phyloP scores from a whole-genome alignment of 148 eudicot species.

The Silene conica region DNA sequence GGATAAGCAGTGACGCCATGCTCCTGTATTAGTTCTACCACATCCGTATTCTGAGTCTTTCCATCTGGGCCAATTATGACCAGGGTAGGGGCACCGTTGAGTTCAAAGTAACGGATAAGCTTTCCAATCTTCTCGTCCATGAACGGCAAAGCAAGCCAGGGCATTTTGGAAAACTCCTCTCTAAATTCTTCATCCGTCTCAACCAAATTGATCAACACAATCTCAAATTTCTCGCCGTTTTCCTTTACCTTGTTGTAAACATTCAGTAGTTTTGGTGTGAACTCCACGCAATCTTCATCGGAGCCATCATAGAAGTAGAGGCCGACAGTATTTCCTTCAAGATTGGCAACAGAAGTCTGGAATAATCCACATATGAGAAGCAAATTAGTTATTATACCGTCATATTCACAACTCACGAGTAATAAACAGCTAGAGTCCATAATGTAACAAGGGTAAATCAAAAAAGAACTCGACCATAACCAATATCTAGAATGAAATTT shows the following conservation, averaged over 20 bases:
- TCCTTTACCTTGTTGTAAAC: conserved; percentile 31
- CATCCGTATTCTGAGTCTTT: conserved; percentile 38
- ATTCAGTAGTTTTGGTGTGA: conserved; percentile 31
- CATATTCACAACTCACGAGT: no score
- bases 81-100: conserved; percentile 30
- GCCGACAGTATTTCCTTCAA: conserved; percentile 46
- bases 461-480: background rate
- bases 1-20: conserved; percentile 44
- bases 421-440: background rate
- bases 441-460: conserved; percentile 6
- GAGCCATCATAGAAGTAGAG: conserved; percentile 38
- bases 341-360: conserved; percentile 33
- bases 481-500: background rate
- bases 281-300: conserved; percentile 33
- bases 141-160: conserved; percentile 41
- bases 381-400: background rate
- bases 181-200: conserved; percentile 31
- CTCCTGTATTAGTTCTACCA: conserved; percentile 34
- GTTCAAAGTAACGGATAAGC: conserved; percentile 42
- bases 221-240: conserved; percentile 41
- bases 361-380: conserved; percentile 4
- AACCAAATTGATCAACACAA: conserved; percentile 36
- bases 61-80: conserved; percentile 44
- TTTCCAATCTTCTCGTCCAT: conserved; percentile 37
- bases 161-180: conserved; percentile 19